A percentile compares a stretch with the other conserved stretches of the same genome.
Conservation (phyloP, 176 grass and related monocot species). For the Tillandsia fasciculata region DNA sequence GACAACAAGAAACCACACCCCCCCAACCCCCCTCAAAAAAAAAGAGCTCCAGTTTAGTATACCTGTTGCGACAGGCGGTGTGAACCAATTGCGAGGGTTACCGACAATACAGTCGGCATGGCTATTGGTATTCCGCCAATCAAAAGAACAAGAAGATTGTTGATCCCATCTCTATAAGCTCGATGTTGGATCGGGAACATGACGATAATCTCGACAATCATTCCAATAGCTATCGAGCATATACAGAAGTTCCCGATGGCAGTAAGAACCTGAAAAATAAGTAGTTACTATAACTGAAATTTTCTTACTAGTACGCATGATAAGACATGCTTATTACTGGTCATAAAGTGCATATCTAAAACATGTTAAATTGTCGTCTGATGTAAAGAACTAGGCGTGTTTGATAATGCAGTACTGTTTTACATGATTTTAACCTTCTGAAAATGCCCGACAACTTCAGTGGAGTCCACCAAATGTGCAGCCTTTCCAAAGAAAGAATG, state of each 20-base stretch:
- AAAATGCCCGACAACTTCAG: slow-evolving; percentile 66
- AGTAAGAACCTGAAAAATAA: slow-evolving; percentile 57
- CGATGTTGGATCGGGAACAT: slow-evolving; percentile 73
- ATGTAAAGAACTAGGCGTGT: neutral
- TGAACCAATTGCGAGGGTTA: slow-evolving; percentile 80
- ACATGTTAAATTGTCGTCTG: too few relatives aligned
- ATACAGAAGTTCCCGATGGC: slow-evolving; percentile 90
- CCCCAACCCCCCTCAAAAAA: too few relatives aligned
- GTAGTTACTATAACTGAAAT: neutral
- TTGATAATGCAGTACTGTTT: neutral
- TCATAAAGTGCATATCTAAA: too few relatives aligned
- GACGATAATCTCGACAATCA: slow-evolving; percentile 68
- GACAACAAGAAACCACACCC: neutral
- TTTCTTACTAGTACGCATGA: neutral
- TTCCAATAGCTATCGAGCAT: slow-evolving; percentile 65
- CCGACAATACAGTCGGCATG: slow-evolving; percentile 81
- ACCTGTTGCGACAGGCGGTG: slow-evolving; percentile 77
- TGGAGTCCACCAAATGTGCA: slow-evolving; percentile 63
- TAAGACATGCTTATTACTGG: neutral
- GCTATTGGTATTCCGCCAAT: slow-evolving; percentile 84
- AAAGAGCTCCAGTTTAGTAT: slow-evolving; percentile 4
- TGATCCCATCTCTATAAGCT: slow-evolving; percentile 60
- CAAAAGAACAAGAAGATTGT: slow-evolving; percentile 82
- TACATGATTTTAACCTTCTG: slow-evolving; percentile 46
- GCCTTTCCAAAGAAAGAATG: slow-evolving; percentile 71